Evolutionary conservation across 2,329 filamentous ascomycete species (phyloP), one percentile per base, ranked within the genome.

Genomic region (Clarireedia homoeocarpa): DNA sequence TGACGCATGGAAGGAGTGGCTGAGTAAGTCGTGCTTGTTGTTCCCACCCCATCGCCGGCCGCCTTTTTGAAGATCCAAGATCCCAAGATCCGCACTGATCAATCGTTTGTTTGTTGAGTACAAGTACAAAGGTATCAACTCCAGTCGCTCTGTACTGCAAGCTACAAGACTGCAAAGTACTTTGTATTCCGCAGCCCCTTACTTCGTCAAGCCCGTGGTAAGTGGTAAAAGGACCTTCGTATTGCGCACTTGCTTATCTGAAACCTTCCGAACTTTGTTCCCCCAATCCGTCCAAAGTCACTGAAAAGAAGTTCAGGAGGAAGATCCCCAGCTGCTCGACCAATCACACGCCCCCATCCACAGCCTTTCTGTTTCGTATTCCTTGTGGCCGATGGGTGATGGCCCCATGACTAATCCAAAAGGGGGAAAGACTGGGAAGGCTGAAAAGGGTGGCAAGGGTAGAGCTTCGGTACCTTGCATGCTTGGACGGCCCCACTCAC

Each of bases 71-170:
- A 30, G 51, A 54, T 54, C 45, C 44, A n/a, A n/a, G n/a, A n/a
- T n/a, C n/a, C n/a, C n/a, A 38, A 30, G 51, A 54, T 54, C 45
- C 44, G 52, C 52, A 54, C 52, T 54, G 52, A 48, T 54, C 52
- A 54, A 34, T 54, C 48, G 51, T 17, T 54, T 54, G 36, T 40
- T 53, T 30, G n/a, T 36, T 36, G n/a, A 40, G 23, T 36, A 42
- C 26, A 23, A 52, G 42, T 12, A 3, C 23, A 14, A 42, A 20
- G 9, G 12, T 44, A n/a, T 30, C 27, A 14, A 20, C 20, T 20
- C 20, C 20, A 20, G 20, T 20, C 20, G 20, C 20, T 2, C 20
- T 2, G 20, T 20, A 20, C 20, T 20, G 20, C 2, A 20, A 20
- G 20, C 20, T 20, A 20, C 20, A 2, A 20, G 20, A 20, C 20